Evolutionary conservation across 495 filamentous ascomycete species (phyloP), one percentile per base, ranked within the genome.

Genomic region (Neurospora hispaniola): DNA sequence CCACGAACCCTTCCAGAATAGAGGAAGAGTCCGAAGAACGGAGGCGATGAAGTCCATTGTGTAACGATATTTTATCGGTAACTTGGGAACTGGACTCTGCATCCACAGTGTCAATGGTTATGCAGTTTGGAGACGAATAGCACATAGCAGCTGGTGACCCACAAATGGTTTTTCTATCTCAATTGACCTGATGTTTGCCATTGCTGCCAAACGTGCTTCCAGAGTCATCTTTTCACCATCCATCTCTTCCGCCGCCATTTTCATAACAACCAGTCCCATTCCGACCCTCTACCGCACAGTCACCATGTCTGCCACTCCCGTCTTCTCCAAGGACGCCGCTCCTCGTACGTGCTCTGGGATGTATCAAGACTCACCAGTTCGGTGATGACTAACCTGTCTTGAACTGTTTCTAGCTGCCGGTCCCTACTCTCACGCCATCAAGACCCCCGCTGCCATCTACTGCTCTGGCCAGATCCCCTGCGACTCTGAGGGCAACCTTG

Each of bases 381-480:
- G 11, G 54, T 62, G 27, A 31, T 35, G 54, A 35, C 54, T 62
- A 62, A 62, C 54, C 23, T 35, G 54, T 41, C 35, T 70, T 20
- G 59, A 42, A 41, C 16, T 20, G 31, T 35, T 35, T 44, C 62
- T 27, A 88, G 87, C 83, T 77, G 86, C 86, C 46, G 87, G 87
- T 38, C 87, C 86, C 72, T 89, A 89, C 76, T 93, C 94, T 78
- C 95, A 97, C 85, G 93, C 93, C 76, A 91, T 97, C 85, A 89
- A 89, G 76, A 94, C 94, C 71, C 90, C 92, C 72, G 88, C 88
- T 69, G 86, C 90, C 76, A 91, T 98, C 85, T 98, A 93, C 87
- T 90, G 94, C 84, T 98, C 95, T 7, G 95, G 95, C 79, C 94
- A 96, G 82, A 94, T 98, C 76, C 95, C 94, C 74, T 91, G 91